Evolutionary conservation across 1,284 basidiomycete genomes (phyloP).

Genomic region (Leccinum griseonigrum): DNA sequence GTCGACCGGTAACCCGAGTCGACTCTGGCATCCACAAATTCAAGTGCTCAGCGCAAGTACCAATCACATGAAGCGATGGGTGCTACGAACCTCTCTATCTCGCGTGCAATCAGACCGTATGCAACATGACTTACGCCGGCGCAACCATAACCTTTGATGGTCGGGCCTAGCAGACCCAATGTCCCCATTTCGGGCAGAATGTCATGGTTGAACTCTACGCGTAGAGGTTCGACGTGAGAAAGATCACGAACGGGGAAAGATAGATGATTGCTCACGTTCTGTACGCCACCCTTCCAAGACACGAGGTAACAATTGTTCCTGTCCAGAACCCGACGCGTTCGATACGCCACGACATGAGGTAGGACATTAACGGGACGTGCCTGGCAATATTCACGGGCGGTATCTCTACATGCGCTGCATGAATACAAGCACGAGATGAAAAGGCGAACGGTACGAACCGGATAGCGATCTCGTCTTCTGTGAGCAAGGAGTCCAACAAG

Average conservation of each 20-base stretch:
- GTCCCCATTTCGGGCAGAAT: slow-evolving; percentile 92
- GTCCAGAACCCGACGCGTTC: slow-evolving; percentile 6
- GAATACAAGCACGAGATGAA: neutral
- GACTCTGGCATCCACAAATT: slow-evolving; percentile 49
- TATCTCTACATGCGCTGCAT: slow-evolving; percentile 55
- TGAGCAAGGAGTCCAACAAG: slow-evolving; percentile 72
- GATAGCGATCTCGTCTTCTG: slow-evolving; percentile 89
- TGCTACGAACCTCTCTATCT: slow-evolving; percentile 78
- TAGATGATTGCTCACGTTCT: slow-evolving; percentile 56
- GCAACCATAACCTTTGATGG: slow-evolving; percentile 92
- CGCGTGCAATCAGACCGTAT: slow-evolving; percentile 91
- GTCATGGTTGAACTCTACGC: slow-evolving; percentile 71
- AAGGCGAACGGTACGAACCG: slow-evolving; percentile 48
- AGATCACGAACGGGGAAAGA: neutral
- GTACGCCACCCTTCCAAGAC: slow-evolving; percentile 87
- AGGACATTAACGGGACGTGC: slow-evolving; percentile 34
- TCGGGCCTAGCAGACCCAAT: slow-evolving; percentile 87
- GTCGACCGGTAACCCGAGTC: slow-evolving; percentile 96
- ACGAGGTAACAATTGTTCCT: slow-evolving; percentile 83
- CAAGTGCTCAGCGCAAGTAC: neutral
- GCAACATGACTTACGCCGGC: slow-evolving; percentile 91
- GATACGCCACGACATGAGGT: slow-evolving; percentile 1
- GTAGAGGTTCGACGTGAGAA: slow-evolving; percentile 1
- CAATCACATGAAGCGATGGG: neutral
- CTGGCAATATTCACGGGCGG: slow-evolving; percentile 84